Base-by-base conservation (phyloP, 805 yeast species). In the Teunomyces lycoperdinae region DNA sequence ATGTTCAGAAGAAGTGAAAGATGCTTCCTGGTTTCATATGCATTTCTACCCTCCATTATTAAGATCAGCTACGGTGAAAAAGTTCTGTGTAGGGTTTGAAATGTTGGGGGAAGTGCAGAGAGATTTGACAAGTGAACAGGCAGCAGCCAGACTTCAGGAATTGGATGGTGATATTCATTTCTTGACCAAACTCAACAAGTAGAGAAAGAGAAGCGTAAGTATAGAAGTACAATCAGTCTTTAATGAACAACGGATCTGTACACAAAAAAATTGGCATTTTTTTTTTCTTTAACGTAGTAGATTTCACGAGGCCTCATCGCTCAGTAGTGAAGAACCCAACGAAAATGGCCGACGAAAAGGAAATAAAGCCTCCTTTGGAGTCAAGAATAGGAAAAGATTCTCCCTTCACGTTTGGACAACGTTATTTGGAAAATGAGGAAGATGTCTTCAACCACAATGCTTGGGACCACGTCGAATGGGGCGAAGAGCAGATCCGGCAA, bases 401-500 rank as follows among this genome's bases (percentile, higher is more conserved):
- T 31, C 99, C 99, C 5, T 92, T 89, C 66, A 85, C 84, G 16
- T 94, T 94, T 68, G 99, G 99, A 9, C 95, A 89, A 63, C 74
- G 99, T 47, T 81, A 69, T 53, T 71, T 94, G 49, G 78, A 78
- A 2, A 80, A 83, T 42, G 86, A 83, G 11, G 83, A 85, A 4
- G 90, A 89, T 27, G 96, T 94, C 1, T 94, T 96, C 84, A 78
- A 80, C 50, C 96, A 87, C 62, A 94, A 94, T 63, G 99, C 99
- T 0, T 86, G 94, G 89, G 99, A 94, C 64, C 96, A 94, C 63
- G 97, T 90, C 30, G 96, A 89, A 61, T 91, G 97, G 96, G 97
- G 96, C 43, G 90, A 87, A 45, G 96, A 89, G 57, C 97, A 94
- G 63, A 65, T 84, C 10, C 61, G 71, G 16, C 83, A 85, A 53